Evolutionary conservation across 192 early-diverging fungal genomes (phyloP).

Genomic region (Dissophora globulifera): DNA sequence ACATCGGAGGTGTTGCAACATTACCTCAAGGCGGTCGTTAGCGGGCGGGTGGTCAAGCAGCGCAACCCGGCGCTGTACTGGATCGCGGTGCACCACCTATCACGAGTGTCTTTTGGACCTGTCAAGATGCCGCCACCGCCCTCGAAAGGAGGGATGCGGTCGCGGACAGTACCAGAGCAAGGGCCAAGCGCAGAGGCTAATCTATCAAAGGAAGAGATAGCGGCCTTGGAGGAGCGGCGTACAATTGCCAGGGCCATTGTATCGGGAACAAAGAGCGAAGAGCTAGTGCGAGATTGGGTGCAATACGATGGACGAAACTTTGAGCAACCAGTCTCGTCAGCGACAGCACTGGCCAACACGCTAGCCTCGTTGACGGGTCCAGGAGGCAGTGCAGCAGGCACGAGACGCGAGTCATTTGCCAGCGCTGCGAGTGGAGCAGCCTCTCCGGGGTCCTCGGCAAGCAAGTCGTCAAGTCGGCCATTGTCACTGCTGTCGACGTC

Average conservation of each 20-base stretch:
- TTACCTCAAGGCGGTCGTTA: constrained; percentile 42
- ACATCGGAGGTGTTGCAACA: constrained; percentile 25
- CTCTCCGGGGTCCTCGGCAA: not conserved
- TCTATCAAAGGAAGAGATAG: not conserved
- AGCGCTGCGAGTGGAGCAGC: no score
- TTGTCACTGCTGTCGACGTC: constrained; percentile 33
- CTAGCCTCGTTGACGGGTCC: not conserved
- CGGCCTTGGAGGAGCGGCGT: constrained; percentile 25
- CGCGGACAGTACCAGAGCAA: not conserved
- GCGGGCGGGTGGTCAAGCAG: constrained; percentile 48
- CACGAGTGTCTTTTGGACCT: constrained; percentile 25
- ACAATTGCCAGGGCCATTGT: constrained; percentile 29
- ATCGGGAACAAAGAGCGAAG: constrained; percentile 33
- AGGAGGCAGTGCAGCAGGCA: not conserved
- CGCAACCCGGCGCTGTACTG: constrained; percentile 44
- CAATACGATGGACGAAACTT: constrained; percentile 48
- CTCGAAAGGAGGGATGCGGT: not conserved
- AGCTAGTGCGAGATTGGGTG: constrained; percentile 40
- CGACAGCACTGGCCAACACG: not conserved
- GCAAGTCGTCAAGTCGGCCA: constrained; percentile 35
- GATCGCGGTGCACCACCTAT: constrained; percentile 49
- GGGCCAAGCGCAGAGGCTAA: no score
- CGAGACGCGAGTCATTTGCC: no score
- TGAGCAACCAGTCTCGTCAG: constrained; percentile 17
- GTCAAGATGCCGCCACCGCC: constrained; percentile 25